Evolutionary conservation across 108 stramenopile species (phyloP), one percentile per base, ranked within the genome.

Genomic region (Cylindrotheca closterium): DNA sequence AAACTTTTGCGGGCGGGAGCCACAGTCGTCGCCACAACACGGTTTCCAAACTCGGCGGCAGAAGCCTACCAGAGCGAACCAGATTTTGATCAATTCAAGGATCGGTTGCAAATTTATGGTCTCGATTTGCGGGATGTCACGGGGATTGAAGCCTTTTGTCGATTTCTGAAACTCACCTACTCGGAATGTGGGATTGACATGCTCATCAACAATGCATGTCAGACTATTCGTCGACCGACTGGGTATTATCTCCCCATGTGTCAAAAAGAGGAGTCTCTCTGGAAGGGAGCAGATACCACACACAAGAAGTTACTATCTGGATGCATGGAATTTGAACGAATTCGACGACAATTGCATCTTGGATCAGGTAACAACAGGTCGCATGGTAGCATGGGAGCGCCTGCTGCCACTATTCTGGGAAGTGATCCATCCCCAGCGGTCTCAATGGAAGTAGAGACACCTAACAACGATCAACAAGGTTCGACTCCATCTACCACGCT

Each of bases 141-240:
- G 18, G 91, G 88, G 1, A 45, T 95, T 8, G 94, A 95, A 63
- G 82, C 88, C 10, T 91, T 95, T 62, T 80, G 84, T 42, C 70
- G 84, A 18, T 92, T 85, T 71, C 63, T 91, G 24, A 87, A 86
- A 34, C 49, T 67, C 15, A 77, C 63, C 33, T 91, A 73, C 63
- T 59, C 75, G n/a, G 57, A 69, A 1, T 19, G 62, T 28, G 88
- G 91, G 10, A 81, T 96, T 47, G 93, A 96, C 67, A 74, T 94
- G 2, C 61, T 96, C 47, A 91, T 96, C 50, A 94, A 94, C 67
- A 96, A 96, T 74, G 95, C 95, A 0, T 96, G 95, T 76, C 95
- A 96, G 75, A 96, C 95, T 0, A 78, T 96, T 1, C 84, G 95
- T 42, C 78, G 95, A 30, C 92, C 92, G 24, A 75, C 79, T 12